Base-by-base conservation (phyloP, 352 stramenopile species). In the Phytophthora idaei region DNA sequence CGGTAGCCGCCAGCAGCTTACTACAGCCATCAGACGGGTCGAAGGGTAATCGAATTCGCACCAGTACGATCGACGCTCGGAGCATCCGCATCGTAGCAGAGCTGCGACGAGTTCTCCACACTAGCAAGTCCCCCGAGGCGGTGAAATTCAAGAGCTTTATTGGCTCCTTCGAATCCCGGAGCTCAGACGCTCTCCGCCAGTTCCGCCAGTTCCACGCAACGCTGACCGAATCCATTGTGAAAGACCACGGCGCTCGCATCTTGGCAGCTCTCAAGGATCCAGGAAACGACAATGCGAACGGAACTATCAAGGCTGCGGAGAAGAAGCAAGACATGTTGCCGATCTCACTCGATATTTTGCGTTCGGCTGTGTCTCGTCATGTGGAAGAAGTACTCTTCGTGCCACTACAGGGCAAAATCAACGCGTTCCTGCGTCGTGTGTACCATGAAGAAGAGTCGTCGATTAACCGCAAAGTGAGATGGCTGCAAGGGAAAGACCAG, bases 401-500 rank as follows among this genome's bases (percentile, higher is more conserved):
- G 1, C 83, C 87, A 3, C 57, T 95, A 6, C 77, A 94, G 64
- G 73, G 90, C 7, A 78, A 77, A 7, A 82, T 96, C 25, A 77
- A 83, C 27, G 54, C 51, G 0, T 80, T 85, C 7, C 39, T 96
- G 36, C 85, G 81, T 11, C 84, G 83, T 6, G 63, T 76, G 4
- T 90, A 89, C 59, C 77, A 89, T 8, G 87, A 93, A 51, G 89
- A 94, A 51, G 89, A 96, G 29, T 72, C 85, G 0, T 76, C 77
- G 6, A 81, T 96, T 53, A 95, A 93, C 64, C 84, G 87, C 9
- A 95, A 95, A 55, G 75, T 96, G 8, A 76, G 86, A n/a, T 96
- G 87, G 87, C 72, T 96, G 9, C 89, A 95, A 69, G 87, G 89
- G n/a, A 96, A 96, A 74, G 87, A 96, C 58, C 89, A 96, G 36